Conservation (phyloP, 2,329 filamentous ascomycete species). For the Bimuria novae-zelandiae region DNA sequence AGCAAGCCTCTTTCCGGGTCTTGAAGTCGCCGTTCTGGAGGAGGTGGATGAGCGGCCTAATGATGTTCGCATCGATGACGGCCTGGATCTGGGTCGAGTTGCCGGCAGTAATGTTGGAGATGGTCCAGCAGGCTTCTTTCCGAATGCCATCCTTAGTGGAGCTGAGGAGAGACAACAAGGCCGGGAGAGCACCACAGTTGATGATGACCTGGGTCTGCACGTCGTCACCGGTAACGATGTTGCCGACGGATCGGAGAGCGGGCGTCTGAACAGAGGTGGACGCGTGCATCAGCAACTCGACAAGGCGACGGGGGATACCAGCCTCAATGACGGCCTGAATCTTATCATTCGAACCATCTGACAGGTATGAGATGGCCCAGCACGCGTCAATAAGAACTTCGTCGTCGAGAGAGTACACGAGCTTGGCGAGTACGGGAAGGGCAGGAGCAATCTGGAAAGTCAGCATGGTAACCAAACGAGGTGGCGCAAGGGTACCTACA, state of each 20-base stretch:
- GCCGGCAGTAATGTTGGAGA: constrained; percentile 97
- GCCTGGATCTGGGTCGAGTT: constrained; percentile 98
- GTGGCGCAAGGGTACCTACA: constrained; percentile 59
- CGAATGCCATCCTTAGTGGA: constrained; percentile 98
- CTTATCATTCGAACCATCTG: constrained; percentile 97
- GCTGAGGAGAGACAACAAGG: constrained; percentile 89
- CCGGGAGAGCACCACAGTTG: constrained; percentile 92
- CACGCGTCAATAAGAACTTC: constrained; percentile 98
- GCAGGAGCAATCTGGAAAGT: constrained; percentile 81
- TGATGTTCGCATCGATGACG: constrained; percentile 95
- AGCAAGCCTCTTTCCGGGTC: constrained; percentile 98
- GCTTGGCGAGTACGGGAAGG: constrained; percentile 91
- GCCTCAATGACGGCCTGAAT: constrained; percentile 99
- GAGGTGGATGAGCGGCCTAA: constrained; percentile 93
- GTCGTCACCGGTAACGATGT: constrained; percentile 98
- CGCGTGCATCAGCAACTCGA: constrained; percentile 96
- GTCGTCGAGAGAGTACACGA: constrained; percentile 97
- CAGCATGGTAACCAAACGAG: constrained; percentile 13
- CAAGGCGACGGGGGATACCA: constrained; percentile 91
- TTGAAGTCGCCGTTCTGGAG: constrained; percentile 97
- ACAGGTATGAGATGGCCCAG: constrained; percentile 99
- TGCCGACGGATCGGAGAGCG: constrained; percentile 93
- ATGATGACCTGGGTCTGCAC: constrained; percentile 99
- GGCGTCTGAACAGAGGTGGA: constrained; percentile 98
- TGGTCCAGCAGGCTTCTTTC: constrained; percentile 99